A percentile compares a stretch with the other conserved stretches of the same genome.
Conservation (phyloP, 345 rosid genomes). For the Pistacia vera region DNA sequence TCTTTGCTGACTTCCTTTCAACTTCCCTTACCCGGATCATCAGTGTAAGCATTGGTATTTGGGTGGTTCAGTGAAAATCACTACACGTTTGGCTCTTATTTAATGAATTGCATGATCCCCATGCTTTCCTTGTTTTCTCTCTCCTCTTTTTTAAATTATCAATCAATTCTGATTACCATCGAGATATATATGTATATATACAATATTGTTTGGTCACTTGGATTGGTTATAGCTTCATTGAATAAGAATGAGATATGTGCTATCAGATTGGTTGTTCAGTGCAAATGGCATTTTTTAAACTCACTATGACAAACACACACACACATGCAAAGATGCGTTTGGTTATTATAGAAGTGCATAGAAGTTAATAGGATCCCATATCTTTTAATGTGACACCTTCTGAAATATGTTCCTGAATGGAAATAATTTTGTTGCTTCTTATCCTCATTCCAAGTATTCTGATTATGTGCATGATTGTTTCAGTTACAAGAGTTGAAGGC, state of each 20-base stretch:
- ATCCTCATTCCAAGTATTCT: constrained; percentile 21
- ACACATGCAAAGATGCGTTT: not conserved
- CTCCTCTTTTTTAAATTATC: no score
- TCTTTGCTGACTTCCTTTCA: no score
- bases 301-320: not conserved
- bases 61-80: no score
- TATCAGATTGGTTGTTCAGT: not conserved
- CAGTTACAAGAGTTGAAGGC: constrained; percentile 99
- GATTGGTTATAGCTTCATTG: no score
- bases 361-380: not conserved
- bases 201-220: no score
- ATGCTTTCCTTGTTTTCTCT: no score
- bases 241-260: no score
- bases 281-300: not conserved
- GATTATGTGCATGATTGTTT: constrained; percentile 37
- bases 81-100: no score
- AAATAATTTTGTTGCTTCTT: constrained; percentile 15
- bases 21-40: no score
- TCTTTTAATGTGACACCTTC: not conserved
- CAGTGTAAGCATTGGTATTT: no score
- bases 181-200: not conserved
- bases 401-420: not conserved
- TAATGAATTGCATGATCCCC: no score
- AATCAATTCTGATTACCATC: no score
- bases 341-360: not conserved